These are phyloP conservation scores for Phycomyces nitens DNA, from an alignment of 192 early-diverging fungal species.

Conservation along the genomic window DNA sequence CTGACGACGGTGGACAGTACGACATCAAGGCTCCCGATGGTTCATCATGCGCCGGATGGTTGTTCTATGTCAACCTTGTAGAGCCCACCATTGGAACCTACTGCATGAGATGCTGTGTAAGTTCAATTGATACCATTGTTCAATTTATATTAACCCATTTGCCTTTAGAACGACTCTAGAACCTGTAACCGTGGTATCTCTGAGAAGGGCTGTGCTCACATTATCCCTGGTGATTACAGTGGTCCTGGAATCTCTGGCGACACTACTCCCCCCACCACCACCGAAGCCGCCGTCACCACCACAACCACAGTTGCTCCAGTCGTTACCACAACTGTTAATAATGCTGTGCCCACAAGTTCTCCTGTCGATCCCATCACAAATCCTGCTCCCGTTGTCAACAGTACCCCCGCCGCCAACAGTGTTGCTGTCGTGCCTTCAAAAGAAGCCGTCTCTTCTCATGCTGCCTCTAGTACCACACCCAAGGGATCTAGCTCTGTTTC, in stretches of 20 bases:
- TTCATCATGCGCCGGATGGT: slow-evolving; percentile 40
- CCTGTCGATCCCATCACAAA: not conserved
- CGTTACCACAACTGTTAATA: not conserved
- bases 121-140: slow-evolving; percentile 1
- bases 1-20: slow-evolving; percentile 53
- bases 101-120: slow-evolving; percentile 48
- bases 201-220: slow-evolving; percentile 37
- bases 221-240: slow-evolving; percentile 50
- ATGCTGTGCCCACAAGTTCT: not conserved
- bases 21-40: slow-evolving; percentile 43
- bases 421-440: too few species aligned
- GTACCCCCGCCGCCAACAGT: too few species aligned
- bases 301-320: slow-evolving; percentile 2
- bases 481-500: not conserved
- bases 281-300: not conserved
- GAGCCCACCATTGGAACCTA: slow-evolving; percentile 39
- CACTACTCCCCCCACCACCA: not conserved
- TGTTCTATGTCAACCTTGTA: slow-evolving; percentile 40
- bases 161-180: slow-evolving; percentile 19
- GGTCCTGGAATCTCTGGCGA: slow-evolving; percentile 14
- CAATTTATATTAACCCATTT: slow-evolving; percentile 5
- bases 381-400: not conserved
- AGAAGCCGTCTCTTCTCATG: not conserved
- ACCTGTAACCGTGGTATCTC: slow-evolving; percentile 46
- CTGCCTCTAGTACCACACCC: not conserved